Base-by-base conservation (phyloP, 108 stramenopile species). In the Cyclostephanos invisitatus region DNA sequence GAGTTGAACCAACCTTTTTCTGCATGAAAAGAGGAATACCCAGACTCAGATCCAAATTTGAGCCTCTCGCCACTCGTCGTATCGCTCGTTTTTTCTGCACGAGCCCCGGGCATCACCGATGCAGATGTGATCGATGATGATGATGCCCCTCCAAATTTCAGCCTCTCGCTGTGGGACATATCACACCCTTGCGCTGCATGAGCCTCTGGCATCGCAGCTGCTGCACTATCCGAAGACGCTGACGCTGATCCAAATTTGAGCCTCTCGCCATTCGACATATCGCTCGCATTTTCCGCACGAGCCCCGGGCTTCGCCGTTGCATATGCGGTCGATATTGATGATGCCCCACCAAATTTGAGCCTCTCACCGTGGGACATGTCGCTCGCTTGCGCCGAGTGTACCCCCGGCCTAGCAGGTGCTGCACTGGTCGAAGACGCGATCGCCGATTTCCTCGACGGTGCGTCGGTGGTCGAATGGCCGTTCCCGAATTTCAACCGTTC, bases 81-180 rank as follows among this genome's bases (percentile, higher is more conserved):
- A 49, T 65, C 50, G 35, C 48, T 29, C 18, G 48, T 3, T 48
- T 65, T 51, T 7, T 27, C 64, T 29, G 50, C 48, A 50, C 28
- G 32, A 35, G 64, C 64, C 32, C 64, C 64, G 32, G 48, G 64
- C 48, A 29, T 32, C 32, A 32, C 32, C 32, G 32, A 49, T 51
- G 47, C 49, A 15, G 12, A 15, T 29, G 24, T 11, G 5, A 8
- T 47, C 11, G 64, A 25, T 24, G 64, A 5, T 53, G 51, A 7
- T 7, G 51, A 2, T 53, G 51, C 3, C 14, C 11, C 51, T 1
- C 51, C 51, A 53, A 14, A 18, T 7, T 53, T 53, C 17, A 18
- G 51, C 24, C 51, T 53, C 51, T 53, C n/a, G 1, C 51, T 53
- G 7, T 53, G 22, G 7, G 51, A 53, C 51, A 7, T 53, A 18